These are phyloP conservation scores for Boletus rex-veris DNA, from an alignment of 768 basidiomycete genomes.

Conservation along the genomic window DNA sequence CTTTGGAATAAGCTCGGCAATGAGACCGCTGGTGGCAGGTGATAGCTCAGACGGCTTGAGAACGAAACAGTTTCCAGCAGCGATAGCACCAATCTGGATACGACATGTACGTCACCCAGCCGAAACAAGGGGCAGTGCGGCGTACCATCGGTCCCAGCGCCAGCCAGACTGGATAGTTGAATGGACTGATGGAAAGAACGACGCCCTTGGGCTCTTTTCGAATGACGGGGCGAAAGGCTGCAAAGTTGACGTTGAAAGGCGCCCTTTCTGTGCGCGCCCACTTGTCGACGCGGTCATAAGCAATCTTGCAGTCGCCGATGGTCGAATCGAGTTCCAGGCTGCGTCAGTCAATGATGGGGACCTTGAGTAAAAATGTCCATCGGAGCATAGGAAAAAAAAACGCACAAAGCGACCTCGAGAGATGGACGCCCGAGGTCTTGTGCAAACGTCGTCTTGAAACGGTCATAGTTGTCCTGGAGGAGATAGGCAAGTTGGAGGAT, in stretches of 20 bases:
- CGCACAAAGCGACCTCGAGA: constrained; percentile 55
- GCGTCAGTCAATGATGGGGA: background rate
- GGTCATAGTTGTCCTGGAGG: constrained; percentile 65
- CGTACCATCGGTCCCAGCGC: constrained; percentile 56
- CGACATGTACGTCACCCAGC: background rate
- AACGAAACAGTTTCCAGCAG: constrained; percentile 69
- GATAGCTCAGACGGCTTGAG: constrained; percentile 77
- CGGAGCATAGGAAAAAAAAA: constrained; percentile 16
- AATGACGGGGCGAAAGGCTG: constrained; percentile 58
- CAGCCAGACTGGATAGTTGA: constrained; percentile 72
- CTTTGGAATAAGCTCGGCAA: constrained; percentile 66
- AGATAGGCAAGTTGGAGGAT: constrained; percentile 72
- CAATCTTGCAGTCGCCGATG: constrained; percentile 51
- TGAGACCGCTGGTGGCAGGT: constrained; percentile 50
- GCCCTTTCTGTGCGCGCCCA: constrained; percentile 70
- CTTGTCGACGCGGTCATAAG: constrained; percentile 62
- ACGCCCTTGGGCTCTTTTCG: constrained; percentile 77
- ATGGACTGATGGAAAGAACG: constrained; percentile 65
- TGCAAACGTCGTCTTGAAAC: constrained; percentile 55
- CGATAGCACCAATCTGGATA: constrained; percentile 61
- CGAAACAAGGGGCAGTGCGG: no score
- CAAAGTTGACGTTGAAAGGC: constrained; percentile 52
- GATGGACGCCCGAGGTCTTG: constrained; percentile 62
- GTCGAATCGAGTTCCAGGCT: constrained; percentile 62
- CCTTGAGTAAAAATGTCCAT: no score